A percentile compares a stretch with the other conserved stretches of the same genome.
Conservation (phyloP, 805 yeast genomes). For the Candida pini region DNA sequence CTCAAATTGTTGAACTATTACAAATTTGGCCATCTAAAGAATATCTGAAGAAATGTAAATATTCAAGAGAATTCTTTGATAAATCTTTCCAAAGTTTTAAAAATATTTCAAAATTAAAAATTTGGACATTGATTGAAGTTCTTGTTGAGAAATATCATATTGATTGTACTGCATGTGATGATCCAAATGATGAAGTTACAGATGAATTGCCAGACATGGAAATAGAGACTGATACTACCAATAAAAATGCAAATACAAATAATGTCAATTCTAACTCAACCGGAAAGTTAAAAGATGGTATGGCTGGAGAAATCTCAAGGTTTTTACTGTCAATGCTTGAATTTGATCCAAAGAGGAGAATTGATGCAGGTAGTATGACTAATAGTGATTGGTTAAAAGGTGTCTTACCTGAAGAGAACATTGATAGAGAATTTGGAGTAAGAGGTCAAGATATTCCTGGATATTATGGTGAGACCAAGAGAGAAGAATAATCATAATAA, state of each 20-base stretch:
- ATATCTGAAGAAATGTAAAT: constrained; percentile 35
- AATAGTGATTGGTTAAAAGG: constrained; percentile 48
- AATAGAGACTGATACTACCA: not conserved
- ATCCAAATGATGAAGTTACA: not conserved
- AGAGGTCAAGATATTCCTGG: constrained; percentile 31
- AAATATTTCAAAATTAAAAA: constrained; percentile 42
- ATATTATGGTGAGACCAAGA: constrained; percentile 17
- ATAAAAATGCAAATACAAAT: too few relatives aligned
- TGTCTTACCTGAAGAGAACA: constrained; percentile 16
- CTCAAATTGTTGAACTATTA: constrained; percentile 80
- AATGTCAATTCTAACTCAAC: too few relatives aligned
- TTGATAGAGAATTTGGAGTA: constrained; percentile 24
- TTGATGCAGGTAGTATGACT: constrained; percentile 49
- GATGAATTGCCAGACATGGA: not conserved
- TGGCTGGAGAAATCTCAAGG: constrained; percentile 36
- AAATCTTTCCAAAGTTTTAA: constrained; percentile 29
- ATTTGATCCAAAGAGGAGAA: constrained; percentile 43
- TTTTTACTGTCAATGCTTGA: constrained; percentile 47
- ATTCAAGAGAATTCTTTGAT: constrained; percentile 37
- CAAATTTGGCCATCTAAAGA: constrained; percentile 32
- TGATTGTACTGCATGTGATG: constrained; percentile 12
- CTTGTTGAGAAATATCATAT: constrained; percentile 45
- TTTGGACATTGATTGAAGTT: constrained; percentile 47
- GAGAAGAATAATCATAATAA: too few relatives aligned
- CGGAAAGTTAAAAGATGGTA: too few relatives aligned